A percentile compares a stretch with the other conserved stretches of the same genome.
Conservation (phyloP, 176 grass and related monocot species). For the Areca catechu region DNA sequence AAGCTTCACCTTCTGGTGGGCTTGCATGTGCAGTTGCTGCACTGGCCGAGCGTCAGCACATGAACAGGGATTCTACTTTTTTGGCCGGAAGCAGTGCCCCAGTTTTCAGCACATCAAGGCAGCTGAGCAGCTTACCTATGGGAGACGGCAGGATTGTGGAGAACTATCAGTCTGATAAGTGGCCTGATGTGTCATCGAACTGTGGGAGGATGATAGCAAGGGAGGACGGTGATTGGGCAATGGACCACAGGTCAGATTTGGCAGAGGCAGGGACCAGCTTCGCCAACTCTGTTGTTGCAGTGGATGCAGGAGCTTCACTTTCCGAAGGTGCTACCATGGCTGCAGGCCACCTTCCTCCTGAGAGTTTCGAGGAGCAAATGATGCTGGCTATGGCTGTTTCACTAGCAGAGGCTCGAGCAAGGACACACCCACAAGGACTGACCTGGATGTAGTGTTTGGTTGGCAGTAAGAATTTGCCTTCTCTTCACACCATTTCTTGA, state of each 20-base stretch:
- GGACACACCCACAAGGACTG: constrained; percentile 25
- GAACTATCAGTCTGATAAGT: constrained; percentile 22
- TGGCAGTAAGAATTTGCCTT: not conserved
- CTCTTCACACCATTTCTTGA: not conserved
- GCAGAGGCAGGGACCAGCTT: constrained; percentile 34
- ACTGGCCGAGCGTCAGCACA: constrained; percentile 65
- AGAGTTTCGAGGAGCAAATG: constrained; percentile 92
- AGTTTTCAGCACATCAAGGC: constrained; percentile 15
- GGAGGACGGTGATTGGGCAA: constrained; percentile 40
- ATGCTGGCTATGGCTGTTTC: constrained; percentile 82
- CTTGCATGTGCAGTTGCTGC: constrained; percentile 70
- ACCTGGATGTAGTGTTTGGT: constrained; percentile 25
- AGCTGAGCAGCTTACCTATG: constrained; percentile 21
- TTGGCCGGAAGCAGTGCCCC: constrained; percentile 3
- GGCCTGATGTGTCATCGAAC: constrained; percentile 17
- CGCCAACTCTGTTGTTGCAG: constrained; percentile 29
- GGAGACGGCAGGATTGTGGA: constrained; percentile 18
- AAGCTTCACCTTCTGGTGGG: constrained; percentile 37
- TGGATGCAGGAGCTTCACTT: constrained; percentile 22
- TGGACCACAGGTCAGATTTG: constrained; percentile 35
- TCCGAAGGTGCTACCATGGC: constrained; percentile 15
- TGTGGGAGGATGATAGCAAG: constrained; percentile 14
- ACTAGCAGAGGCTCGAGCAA: constrained; percentile 52
- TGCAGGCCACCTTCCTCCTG: constrained; percentile 37
- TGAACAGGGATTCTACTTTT: constrained; percentile 31